Percentiles rank a stretch among this genome's conserved stretches.
Evolutionary conservation across 176 grass and related monocot species (phyloP).

Genomic region (Musa troglodytarum): DNA sequence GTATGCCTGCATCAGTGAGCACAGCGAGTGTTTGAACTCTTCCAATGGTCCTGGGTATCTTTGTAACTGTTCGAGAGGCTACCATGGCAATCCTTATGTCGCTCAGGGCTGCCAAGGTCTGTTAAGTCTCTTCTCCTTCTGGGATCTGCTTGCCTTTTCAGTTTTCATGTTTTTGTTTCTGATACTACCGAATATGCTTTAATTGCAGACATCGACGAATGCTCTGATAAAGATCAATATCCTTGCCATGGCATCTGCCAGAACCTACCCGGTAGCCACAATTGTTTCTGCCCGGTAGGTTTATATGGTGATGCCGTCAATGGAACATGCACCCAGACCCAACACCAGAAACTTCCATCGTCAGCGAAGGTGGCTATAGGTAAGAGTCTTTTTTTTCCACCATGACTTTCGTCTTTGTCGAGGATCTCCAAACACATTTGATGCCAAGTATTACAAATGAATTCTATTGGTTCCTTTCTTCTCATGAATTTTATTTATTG

Average conservation of each 20-base stretch:
- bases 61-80: slow-evolving; percentile 41
- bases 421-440: too few relatives aligned
- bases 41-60: slow-evolving; percentile 24
- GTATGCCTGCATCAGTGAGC: too few relatives aligned
- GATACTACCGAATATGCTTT: not conserved
- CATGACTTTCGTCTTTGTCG: too few relatives aligned
- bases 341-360: not conserved
- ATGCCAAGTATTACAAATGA: too few relatives aligned
- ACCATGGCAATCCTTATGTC: slow-evolving; percentile 45
- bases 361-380: not conserved
- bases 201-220: slow-evolving; percentile 2
- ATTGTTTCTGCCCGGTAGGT: not conserved
- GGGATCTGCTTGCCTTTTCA: not conserved
- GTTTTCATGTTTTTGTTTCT: not conserved
- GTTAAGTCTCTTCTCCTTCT: not conserved
- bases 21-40: too few relatives aligned
- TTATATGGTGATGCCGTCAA: not conserved
- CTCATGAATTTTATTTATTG: too few relatives aligned
- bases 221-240: not conserved
- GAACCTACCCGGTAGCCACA: not conserved
- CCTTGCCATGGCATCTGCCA: not conserved
- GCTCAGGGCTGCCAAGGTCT: slow-evolving; percentile 31
- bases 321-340: not conserved
- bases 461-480: too few relatives aligned
- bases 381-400: not conserved